Evolutionary conservation across 169 alveolate species (phyloP).

Genomic region (Ichthyophthirius multifiliis): DNA sequence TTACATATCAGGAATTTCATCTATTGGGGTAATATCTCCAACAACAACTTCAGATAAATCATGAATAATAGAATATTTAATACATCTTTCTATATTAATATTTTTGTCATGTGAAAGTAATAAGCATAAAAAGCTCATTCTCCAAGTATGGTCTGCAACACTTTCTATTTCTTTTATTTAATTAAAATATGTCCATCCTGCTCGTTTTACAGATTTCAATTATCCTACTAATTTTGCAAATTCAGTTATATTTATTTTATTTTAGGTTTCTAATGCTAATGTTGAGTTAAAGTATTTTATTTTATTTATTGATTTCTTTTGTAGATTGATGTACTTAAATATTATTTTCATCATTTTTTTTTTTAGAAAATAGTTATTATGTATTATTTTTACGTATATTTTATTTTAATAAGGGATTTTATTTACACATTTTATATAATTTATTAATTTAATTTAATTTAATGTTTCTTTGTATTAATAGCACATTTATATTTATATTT

Average conservation of each 20-base stretch:
- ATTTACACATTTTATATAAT: too few species aligned
- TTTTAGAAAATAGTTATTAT: too few species aligned
- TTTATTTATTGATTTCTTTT: too few species aligned
- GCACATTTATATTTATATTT: too few species aligned
- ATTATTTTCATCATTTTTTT: too few species aligned
- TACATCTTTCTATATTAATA: conserved; percentile 20
- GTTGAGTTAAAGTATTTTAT: too few species aligned
- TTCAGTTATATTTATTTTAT: not conserved
- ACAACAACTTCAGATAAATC: conserved; percentile 36
- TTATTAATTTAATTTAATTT: too few species aligned
- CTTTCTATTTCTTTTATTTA: conserved; percentile 13
- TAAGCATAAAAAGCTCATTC: conserved; percentile 2
- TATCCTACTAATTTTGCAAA: conserved; percentile 11
- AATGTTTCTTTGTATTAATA: too few species aligned
- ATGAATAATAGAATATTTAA: conserved; percentile 18
- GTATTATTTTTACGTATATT: too few species aligned
- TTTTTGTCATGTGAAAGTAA: not conserved
- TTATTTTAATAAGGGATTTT: too few species aligned
- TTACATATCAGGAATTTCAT: not conserved
- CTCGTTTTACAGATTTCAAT: conserved; percentile 20
- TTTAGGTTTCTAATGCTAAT: too few species aligned
- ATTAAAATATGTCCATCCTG: conserved; percentile 21
- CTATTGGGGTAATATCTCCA: conserved; percentile 35
- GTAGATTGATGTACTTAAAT: too few species aligned
- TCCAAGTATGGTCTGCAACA: conserved; percentile 41